Evolutionary conservation across 352 stramenopile genomes (phyloP).

Genomic region (Elongisporangium senticosum): DNA sequence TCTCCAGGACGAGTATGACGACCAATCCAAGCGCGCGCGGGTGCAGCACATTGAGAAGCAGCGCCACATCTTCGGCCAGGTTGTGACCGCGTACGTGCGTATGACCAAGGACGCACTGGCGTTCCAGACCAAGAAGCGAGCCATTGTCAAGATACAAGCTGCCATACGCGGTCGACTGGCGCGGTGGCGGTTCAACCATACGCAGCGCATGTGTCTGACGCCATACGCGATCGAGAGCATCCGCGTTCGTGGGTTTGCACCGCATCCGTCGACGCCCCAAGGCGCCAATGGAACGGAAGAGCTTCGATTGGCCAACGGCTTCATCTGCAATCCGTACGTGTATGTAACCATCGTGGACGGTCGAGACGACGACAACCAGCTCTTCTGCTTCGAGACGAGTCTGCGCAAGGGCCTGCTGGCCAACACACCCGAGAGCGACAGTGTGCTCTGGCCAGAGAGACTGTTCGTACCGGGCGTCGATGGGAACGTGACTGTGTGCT

Average conservation of each 20-base stretch:
- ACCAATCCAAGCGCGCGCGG: conserved; percentile 28
- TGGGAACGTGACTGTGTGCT: conserved; percentile 60
- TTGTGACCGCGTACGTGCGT: conserved; percentile 56
- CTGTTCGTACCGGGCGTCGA: conserved; percentile 65
- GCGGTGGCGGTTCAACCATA: conserved; percentile 33
- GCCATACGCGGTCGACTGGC: conserved; percentile 41
- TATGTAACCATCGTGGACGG: conserved; percentile 67
- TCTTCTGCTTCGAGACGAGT: conserved; percentile 68
- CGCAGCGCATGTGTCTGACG: conserved; percentile 51
- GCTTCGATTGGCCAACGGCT: conserved; percentile 57
- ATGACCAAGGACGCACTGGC: conserved; percentile 54
- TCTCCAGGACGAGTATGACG: conserved; percentile 56
- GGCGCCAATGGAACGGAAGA: conserved; percentile 24
- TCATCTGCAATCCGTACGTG: conserved; percentile 69
- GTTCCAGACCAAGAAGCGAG: conserved; percentile 56
- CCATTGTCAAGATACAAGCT: conserved; percentile 52
- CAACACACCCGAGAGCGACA: conserved; percentile 16
- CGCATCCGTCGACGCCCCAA: neutral
- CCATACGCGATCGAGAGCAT: conserved; percentile 47
- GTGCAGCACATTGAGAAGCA: conserved; percentile 36
- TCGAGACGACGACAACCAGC: conserved; percentile 52
- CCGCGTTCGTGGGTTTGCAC: conserved; percentile 16
- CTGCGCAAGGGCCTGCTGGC: conserved; percentile 23
- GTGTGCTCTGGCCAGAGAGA: conserved; percentile 41
- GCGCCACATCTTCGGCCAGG: conserved; percentile 40